These are phyloP conservation scores for Zoysia matrella DNA, from an alignment of 202 grass and related monocot species.

Conservation along the genomic window DNA sequence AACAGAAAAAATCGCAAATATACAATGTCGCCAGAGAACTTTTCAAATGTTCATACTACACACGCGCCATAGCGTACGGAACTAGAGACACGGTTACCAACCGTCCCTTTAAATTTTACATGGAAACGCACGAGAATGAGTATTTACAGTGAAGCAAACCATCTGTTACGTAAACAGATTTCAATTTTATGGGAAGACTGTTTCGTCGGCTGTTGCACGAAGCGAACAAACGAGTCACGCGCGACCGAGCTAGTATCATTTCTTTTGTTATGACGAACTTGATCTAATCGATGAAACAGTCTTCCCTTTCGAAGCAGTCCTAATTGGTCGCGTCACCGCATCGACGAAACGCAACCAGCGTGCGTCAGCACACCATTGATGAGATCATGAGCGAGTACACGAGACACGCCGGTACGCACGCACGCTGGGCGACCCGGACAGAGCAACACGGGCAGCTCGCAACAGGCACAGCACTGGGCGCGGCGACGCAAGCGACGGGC, in stretches of 20 bases:
- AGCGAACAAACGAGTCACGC: constrained; percentile 1
- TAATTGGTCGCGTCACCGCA: not conserved
- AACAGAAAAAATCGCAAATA: too few species aligned
- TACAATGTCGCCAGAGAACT: too few species aligned
- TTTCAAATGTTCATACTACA: too few species aligned
- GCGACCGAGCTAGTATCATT: not conserved
- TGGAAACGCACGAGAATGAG: not conserved
- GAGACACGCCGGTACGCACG: not conserved
- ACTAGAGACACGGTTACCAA: not conserved
- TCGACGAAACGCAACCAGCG: not conserved
- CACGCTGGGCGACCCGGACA: too few species aligned
- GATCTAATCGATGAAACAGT: not conserved
- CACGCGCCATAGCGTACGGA: too few species aligned
- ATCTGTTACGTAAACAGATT: not conserved
- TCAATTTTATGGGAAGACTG: not conserved
- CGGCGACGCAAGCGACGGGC: not conserved
- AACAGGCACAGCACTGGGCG: not conserved
- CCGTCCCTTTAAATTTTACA: not conserved
- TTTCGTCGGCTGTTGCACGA: not conserved
- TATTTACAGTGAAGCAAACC: not conserved
- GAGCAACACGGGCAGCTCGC: not conserved
- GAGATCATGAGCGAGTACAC: too few species aligned
- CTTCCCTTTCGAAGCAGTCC: not conserved
- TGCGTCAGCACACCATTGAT: too few species aligned
- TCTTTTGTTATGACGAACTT: not conserved